These are phyloP conservation scores for Calonectria ilicicola DNA, from an alignment of 2,329 filamentous ascomycete genomes.

Conservation along the genomic window DNA sequence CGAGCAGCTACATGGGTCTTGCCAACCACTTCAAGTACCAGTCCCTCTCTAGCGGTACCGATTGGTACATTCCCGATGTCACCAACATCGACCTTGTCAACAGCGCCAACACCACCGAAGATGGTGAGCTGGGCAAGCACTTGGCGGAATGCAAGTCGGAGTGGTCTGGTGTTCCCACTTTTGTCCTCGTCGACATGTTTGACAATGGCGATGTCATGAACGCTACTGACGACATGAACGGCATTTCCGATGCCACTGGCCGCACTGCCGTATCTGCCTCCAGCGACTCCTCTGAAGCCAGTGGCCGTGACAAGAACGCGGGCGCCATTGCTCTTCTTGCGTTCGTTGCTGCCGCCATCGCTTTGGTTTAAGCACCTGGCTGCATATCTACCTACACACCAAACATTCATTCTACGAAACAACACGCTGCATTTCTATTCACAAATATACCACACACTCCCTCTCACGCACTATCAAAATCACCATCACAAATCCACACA, in stretches of 20 bases:
- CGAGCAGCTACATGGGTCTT: conserved; percentile 73
- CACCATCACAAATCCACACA: neutral
- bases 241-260: conserved; percentile 55
- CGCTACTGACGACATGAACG: conserved; percentile 77
- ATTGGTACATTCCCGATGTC: conserved; percentile 70
- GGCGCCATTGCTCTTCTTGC: conserved; percentile 56
- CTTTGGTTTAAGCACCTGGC: conserved; percentile 47
- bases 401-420: neutral
- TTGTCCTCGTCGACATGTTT: conserved; percentile 85
- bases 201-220: conserved; percentile 77
- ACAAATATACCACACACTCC: neutral
- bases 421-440: conserved; percentile 20
- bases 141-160: conserved; percentile 64
- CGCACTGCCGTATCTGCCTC: conserved; percentile 40
- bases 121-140: conserved; percentile 67
- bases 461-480: no score
- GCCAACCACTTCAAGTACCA: conserved; percentile 86
- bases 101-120: conserved; percentile 63
- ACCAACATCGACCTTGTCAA: conserved; percentile 74
- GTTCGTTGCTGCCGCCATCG: conserved; percentile 56
- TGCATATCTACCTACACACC: neutral
- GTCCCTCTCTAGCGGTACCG: conserved; percentile 58
- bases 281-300: conserved; percentile 31
- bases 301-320: conserved; percentile 34
- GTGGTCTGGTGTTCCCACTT: conserved; percentile 76